Evolutionary conservation across 2,329 filamentous ascomycete species (phyloP).

Genomic region (Stagonosporopsis rhizophila): DNA sequence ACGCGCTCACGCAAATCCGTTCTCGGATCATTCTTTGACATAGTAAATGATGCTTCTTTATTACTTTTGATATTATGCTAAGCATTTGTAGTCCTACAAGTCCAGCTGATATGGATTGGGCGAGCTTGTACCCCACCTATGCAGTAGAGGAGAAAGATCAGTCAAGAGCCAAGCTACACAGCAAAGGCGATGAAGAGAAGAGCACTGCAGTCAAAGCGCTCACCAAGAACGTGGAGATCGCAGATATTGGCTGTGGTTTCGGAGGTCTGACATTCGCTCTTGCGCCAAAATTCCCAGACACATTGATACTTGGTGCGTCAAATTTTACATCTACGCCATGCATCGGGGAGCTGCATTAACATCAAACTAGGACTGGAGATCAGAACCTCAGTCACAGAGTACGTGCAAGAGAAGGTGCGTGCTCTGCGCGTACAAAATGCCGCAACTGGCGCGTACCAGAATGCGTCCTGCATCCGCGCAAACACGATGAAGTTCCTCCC

Average conservation of each 20-base stretch:
- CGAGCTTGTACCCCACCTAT: conserved; percentile 79
- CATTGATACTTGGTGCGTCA: conserved; percentile 76
- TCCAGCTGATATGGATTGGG: conserved; percentile 91
- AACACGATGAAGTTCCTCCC: conserved; percentile 99
- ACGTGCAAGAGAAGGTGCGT: conserved; percentile 84
- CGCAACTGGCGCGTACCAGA: conserved; percentile 70
- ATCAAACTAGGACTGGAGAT: conserved; percentile 81
- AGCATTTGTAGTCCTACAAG: conserved; percentile 69
- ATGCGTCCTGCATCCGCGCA: conserved; percentile 85
- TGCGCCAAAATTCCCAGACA: conserved; percentile 79
- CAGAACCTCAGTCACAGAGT: conserved; percentile 86
- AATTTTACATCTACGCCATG: not conserved
- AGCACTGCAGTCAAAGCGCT: conserved; percentile 45
- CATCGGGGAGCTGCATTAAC: not conserved
- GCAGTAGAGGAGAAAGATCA: conserved; percentile 30
- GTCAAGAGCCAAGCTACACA: conserved; percentile 34
- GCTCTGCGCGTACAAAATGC: conserved; percentile 75
- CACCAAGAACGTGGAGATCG: conserved; percentile 80
- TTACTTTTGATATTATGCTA: conserved; percentile 17
- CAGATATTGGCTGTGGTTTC: conserved; percentile 97
- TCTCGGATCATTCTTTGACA: conserved; percentile 87
- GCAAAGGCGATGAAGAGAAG: conserved; percentile 34
- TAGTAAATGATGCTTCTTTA: conserved; percentile 68
- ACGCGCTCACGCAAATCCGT: conserved; percentile 95
- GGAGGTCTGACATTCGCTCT: conserved; percentile 89